Percentiles rank a stretch among this genome's conserved stretches.
phyloP scores from a whole-genome alignment of 2,329 filamentous ascomycete genomes.

The Neonectria faginata region DNA sequence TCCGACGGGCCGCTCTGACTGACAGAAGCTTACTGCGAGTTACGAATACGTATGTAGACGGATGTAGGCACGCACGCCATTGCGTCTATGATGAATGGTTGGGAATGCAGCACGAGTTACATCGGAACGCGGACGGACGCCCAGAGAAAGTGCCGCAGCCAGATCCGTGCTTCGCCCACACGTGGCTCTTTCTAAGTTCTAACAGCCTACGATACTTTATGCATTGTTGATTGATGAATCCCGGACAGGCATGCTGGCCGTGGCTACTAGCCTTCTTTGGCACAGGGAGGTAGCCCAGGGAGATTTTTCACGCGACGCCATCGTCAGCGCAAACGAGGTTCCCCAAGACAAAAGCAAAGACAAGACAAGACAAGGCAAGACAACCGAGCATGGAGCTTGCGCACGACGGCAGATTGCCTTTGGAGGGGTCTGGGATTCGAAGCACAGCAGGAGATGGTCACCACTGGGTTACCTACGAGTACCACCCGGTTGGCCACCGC shows the following conservation, averaged over 20 bases:
- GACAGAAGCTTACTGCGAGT: conserved; percentile 5
- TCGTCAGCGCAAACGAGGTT: neutral
- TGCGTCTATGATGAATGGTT: conserved; percentile 7
- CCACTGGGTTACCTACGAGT: conserved; percentile 15
- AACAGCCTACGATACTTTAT: conserved; percentile 3
- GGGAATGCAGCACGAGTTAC: conserved; percentile 11
- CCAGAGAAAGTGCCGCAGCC: conserved; percentile 36
- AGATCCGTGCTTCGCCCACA: conserved; percentile 35
- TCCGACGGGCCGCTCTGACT: conserved; percentile 29
- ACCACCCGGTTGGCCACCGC: conserved; percentile 5
- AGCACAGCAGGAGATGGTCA: conserved; percentile 26
- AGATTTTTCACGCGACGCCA: conserved; percentile 11
- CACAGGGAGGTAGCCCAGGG: conserved; percentile 6
- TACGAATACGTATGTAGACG: neutral
- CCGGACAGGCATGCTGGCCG: conserved; percentile 12
- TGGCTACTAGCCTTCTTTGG: neutral
- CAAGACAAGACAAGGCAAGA: neutral
- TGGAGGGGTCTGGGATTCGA: conserved; percentile 8
- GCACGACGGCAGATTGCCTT: conserved; percentile 17
- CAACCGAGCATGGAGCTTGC: conserved; percentile 1
- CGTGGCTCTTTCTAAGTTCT: conserved; percentile 34
- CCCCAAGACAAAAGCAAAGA: conserved; percentile 26
- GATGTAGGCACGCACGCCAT: neutral
- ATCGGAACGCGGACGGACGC: conserved; percentile 4
- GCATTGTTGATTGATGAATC: conserved; percentile 7